These are phyloP conservation scores for Pontederia paniculata DNA, from an alignment of 176 grass and related monocot genomes.

Conservation along the genomic window DNA sequence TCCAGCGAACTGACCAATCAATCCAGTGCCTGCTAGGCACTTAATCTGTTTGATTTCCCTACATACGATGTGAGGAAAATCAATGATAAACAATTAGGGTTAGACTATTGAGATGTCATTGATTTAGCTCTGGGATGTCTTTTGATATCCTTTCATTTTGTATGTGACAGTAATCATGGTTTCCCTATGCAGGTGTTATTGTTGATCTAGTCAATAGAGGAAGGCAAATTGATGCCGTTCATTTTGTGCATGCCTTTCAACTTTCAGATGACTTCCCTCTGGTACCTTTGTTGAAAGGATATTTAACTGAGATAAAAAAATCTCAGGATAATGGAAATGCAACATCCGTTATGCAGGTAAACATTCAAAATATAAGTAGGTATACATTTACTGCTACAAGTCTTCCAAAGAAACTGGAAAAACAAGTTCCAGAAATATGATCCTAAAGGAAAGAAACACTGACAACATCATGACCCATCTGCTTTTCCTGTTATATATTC, in stretches of 20 bases:
- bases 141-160: neutral
- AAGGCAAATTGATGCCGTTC: conserved; percentile 80
- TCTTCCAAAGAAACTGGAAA: too few relatives aligned
- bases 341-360: conserved; percentile 23
- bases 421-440: too few relatives aligned
- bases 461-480: too few relatives aligned
- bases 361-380: neutral
- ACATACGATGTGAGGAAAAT: conserved; percentile 13
- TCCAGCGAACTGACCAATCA: conserved; percentile 32
- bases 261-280: conserved; percentile 54
- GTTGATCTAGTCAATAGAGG: conserved; percentile 51
- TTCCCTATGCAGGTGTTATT: conserved; percentile 39
- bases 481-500: too few relatives aligned
- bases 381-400: neutral
- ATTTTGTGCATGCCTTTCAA: conserved; percentile 57
- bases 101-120: neutral
- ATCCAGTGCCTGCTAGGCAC: conserved; percentile 31
- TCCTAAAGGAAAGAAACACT: too few relatives aligned
- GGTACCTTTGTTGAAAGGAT: conserved; percentile 47
- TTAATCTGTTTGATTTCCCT: conserved; percentile 18
- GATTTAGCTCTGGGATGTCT: neutral
- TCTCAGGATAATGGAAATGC: conserved; percentile 35
- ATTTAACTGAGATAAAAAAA: conserved; percentile 47
- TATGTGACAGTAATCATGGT: neutral
- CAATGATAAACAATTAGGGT: neutral